phyloP scores from a whole-genome alignment of 2,329 filamentous ascomycete genomes.

The Cladosporium sp. region DNA sequence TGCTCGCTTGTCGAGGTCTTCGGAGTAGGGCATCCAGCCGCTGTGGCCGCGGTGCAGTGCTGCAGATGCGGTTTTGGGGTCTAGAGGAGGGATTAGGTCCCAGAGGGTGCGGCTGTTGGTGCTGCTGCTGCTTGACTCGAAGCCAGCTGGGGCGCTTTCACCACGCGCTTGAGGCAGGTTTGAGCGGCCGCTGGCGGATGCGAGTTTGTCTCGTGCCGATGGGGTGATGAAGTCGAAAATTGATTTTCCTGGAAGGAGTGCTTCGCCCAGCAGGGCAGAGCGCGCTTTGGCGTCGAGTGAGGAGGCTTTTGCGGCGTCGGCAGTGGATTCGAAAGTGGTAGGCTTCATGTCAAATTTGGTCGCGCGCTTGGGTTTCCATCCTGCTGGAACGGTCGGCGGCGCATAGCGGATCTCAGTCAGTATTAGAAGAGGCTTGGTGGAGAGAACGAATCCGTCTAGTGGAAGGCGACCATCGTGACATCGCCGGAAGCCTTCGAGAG shows the following conservation, averaged over 20 bases:
- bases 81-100: conserved; percentile 49
- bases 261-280: conserved; percentile 79
- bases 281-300: conserved; percentile 74
- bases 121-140: conserved; percentile 59
- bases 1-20: conserved; percentile 75
- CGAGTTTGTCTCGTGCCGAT: conserved; percentile 74
- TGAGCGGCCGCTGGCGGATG: conserved; percentile 69
- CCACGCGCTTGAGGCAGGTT: conserved; percentile 77
- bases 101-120: conserved; percentile 61
- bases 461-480: conserved; percentile 84
- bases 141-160: conserved; percentile 68
- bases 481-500: conserved; percentile 58
- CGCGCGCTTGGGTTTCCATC: conserved; percentile 69
- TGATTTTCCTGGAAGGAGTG: conserved; percentile 82
- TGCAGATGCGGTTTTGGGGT: conserved; percentile 46
- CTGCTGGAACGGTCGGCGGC: conserved; percentile 68
- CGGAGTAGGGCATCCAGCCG: conserved; percentile 80
- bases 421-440: conserved; percentile 47
- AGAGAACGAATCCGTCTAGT: conserved; percentile 76
- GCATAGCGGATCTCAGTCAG: conserved; percentile 57
- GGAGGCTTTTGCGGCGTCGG: conserved; percentile 77
- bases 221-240: conserved; percentile 91
- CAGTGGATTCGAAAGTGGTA: conserved; percentile 62
- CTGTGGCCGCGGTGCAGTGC: conserved; percentile 54
- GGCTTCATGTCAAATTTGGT: conserved; percentile 34